phyloP scores from a whole-genome alignment of 208 protist genomes.

The Pavlovales sp. region DNA sequence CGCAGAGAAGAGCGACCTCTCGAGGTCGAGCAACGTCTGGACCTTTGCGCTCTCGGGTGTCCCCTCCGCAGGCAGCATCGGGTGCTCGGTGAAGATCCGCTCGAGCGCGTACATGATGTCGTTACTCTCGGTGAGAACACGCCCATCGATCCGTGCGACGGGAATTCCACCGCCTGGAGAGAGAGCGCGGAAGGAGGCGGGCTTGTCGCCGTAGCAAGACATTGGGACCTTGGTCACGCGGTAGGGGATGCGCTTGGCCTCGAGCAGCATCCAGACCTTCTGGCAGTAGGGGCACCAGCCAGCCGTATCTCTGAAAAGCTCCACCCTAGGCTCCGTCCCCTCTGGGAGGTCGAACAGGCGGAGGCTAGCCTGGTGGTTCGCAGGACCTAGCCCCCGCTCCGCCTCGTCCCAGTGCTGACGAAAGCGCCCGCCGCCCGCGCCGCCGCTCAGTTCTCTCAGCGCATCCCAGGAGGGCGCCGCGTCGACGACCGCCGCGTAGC shows the following conservation, averaged over 20 bases:
- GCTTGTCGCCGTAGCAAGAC: slow-evolving; percentile 48
- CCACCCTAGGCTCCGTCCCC: not conserved
- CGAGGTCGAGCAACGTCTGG: not conserved
- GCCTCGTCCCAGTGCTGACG: not conserved
- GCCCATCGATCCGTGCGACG: slow-evolving; percentile 27
- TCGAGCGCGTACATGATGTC: slow-evolving; percentile 23
- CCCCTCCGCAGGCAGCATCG: slow-evolving; percentile 11
- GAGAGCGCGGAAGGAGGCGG: slow-evolving; percentile 23
- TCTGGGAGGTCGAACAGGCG: slow-evolving; percentile 8
- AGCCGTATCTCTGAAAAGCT: slow-evolving; percentile 21
- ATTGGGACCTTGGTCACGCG: slow-evolving; percentile 26
- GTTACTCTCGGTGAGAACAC: slow-evolving; percentile 14
- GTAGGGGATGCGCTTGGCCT: slow-evolving; percentile 45
- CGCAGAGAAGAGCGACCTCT: slow-evolving; percentile 30
- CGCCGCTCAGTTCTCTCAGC: not conserved
- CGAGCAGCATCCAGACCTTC: slow-evolving; percentile 42
- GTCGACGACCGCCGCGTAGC: not conserved
- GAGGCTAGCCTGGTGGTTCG: not conserved
- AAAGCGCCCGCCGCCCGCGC: not conserved
- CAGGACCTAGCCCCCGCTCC: not conserved
- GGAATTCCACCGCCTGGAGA: slow-evolving; percentile 31
- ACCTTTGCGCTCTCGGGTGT: not conserved
- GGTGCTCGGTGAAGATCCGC: not conserved
- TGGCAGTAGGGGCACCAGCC: slow-evolving; percentile 45
- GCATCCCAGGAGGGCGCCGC: slow-evolving; percentile 16